Evolutionary conservation across 352 stramenopile genomes (phyloP).

Genomic region (Lagenidium sp.): DNA sequence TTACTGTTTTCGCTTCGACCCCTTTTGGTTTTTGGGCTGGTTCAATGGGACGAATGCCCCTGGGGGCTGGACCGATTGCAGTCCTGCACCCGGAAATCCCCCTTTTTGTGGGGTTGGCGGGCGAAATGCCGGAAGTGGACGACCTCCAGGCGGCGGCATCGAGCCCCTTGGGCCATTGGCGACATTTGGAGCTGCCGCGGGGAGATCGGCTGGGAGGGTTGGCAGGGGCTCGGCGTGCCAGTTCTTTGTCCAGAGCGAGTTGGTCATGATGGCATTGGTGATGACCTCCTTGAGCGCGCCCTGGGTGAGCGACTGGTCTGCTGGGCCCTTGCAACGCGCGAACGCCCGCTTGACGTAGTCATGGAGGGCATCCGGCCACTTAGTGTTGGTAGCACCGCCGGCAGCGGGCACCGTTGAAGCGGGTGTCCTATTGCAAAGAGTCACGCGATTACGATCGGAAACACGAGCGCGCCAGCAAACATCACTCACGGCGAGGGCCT

Average conservation of each 20-base stretch:
- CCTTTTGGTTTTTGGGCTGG: slow-evolving; percentile 34
- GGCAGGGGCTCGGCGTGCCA: slow-evolving; percentile 70
- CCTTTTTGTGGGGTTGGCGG: too few relatives aligned
- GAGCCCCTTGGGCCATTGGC: background rate
- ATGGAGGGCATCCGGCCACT: slow-evolving; percentile 79
- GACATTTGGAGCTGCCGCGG: slow-evolving; percentile 12
- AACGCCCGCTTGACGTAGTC: slow-evolving; percentile 86
- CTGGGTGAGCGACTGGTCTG: slow-evolving; percentile 73
- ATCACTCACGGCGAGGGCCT: too few relatives aligned
- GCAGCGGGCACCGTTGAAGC: too few relatives aligned
- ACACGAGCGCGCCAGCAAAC: too few relatives aligned
- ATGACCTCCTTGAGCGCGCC: slow-evolving; percentile 77
- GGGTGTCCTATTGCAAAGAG: too few relatives aligned
- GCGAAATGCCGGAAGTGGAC: slow-evolving; percentile 4
- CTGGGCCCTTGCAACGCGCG: slow-evolving; percentile 56
- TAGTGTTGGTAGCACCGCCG: too few relatives aligned
- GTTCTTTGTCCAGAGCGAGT: slow-evolving; percentile 81
- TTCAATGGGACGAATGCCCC: slow-evolving; percentile 44
- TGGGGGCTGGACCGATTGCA: slow-evolving; percentile 12
- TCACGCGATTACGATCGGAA: too few relatives aligned
- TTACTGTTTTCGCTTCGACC: slow-evolving; percentile 67
- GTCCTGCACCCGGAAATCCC: too few relatives aligned
- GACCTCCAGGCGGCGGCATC: slow-evolving; percentile 1
- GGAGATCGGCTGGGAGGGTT: slow-evolving; percentile 43
- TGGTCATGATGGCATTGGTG: slow-evolving; percentile 76